These are phyloP conservation scores for Cryptococcus wingfieldii DNA, from an alignment of 1,284 basidiomycete species.

Conservation along the genomic window DNA sequence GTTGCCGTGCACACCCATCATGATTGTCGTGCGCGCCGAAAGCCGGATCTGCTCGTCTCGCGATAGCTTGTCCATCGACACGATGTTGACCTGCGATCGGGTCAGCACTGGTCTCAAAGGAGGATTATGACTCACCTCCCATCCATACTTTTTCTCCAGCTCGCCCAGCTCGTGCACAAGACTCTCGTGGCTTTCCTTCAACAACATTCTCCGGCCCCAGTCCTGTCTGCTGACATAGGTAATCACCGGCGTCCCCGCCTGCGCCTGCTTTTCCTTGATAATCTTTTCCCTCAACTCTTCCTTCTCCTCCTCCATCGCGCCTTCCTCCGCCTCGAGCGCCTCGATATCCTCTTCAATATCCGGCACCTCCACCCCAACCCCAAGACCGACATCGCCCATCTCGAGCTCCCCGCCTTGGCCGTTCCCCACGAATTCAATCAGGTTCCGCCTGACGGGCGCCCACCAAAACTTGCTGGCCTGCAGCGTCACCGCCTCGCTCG, in stretches of 20 bases:
- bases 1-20: constrained; percentile 74
- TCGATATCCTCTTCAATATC: constrained; percentile 20
- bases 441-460: constrained; percentile 66
- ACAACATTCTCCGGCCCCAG: constrained; percentile 67
- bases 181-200: constrained; percentile 46
- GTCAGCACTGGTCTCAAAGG: not conserved
- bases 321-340: constrained; percentile 31
- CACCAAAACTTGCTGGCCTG: constrained; percentile 75
- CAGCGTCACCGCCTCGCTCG: constrained; percentile 66
- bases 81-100: constrained; percentile 59
- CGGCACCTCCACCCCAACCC: constrained; percentile 15
- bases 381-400: constrained; percentile 15
- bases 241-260: constrained; percentile 58
- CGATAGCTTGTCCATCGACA: constrained; percentile 72
- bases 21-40: constrained; percentile 71
- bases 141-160: constrained; percentile 65
- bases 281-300: constrained; percentile 18
- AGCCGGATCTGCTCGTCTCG: constrained; percentile 71
- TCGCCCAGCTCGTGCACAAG: constrained; percentile 53
- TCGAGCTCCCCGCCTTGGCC: constrained; percentile 43
- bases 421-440: constrained; percentile 65
- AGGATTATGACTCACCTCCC: constrained; percentile 55
- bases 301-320: constrained; percentile 21
- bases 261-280: constrained; percentile 17
- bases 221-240: constrained; percentile 81